phyloP scores from a whole-genome alignment of 2,329 filamentous ascomycete species.

The Purpureocillium takamizusanense region DNA sequence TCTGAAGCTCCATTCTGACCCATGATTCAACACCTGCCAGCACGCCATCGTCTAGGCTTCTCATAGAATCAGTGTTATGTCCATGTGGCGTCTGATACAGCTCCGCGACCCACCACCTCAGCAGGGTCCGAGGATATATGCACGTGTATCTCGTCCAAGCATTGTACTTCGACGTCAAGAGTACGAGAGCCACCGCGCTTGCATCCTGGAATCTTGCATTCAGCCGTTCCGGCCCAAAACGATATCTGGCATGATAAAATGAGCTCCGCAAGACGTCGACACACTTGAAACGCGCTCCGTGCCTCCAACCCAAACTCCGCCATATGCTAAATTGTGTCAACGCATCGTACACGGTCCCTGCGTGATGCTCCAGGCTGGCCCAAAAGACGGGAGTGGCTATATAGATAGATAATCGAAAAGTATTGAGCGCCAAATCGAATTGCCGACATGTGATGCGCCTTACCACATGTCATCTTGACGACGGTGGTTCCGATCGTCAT shows the following conservation, averaged over 20 bases:
- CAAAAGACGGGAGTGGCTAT: constrained; percentile 9
- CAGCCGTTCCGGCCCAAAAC: background rate
- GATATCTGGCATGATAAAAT: background rate
- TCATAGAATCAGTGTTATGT: background rate
- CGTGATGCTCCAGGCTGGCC: constrained; percentile 1
- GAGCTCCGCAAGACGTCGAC: too few relatives aligned
- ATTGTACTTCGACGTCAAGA: too few relatives aligned
- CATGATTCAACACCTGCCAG: too few relatives aligned
- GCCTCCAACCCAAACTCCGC: constrained; percentile 18
- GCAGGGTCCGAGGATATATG: too few relatives aligned
- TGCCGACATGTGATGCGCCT: constrained; percentile 10
- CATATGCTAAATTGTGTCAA: constrained; percentile 21
- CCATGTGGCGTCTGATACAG: too few relatives aligned
- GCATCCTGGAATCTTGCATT: too few relatives aligned
- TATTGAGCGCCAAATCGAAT: constrained; percentile 3
- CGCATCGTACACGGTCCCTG: constrained; percentile 12
- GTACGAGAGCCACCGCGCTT: too few relatives aligned
- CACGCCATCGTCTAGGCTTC: background rate
- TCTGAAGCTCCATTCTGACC: too few relatives aligned
- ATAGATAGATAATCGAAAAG: constrained; percentile 11
- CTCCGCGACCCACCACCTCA: too few relatives aligned
- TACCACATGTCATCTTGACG: constrained; percentile 33
- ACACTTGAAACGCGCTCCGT: too few relatives aligned
- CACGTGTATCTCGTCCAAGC: too few relatives aligned
- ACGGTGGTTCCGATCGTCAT: constrained; percentile 24